Evolutionary conservation across 192 early-diverging fungal species (phyloP), one percentile per base, ranked within the genome.

Genomic region (Thamnidium elegans): DNA sequence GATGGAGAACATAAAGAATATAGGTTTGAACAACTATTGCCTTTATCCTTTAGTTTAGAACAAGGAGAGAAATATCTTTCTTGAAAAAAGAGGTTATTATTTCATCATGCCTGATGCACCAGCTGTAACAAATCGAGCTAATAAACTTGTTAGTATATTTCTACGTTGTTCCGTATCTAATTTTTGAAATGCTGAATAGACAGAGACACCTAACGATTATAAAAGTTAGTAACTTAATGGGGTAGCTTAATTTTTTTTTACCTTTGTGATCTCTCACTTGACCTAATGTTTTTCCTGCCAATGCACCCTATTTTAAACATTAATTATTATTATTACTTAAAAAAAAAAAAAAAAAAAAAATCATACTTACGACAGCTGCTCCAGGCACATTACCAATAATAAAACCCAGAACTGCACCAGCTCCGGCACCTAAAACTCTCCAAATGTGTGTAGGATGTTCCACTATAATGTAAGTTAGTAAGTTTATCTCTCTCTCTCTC

Each of bases 1-100:
- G 76, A 82, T 30, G 84, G 88, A 10, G 75, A 61, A 26, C 76
- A 78, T 52, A 78, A 79, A 65, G 63, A 70, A 42, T 77, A 78
- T 30, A 71, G 54, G 7, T 72, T 93, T 45, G 55, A 55, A 4
- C 80, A 87, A 55, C 70, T 93, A 31, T 68, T 93, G 9, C 90
- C 90, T 15, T 69, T 80, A 54, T 81, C 80, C n/a, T 94, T 94
- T 76, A 84, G 88, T 2, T 82, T 88, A 0, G 89, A 93, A n/a
- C 50, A 72, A 39, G 50, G 46, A 6, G 46, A 58, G 19, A 50
- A 58, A 21, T 65, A 48, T 5, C 26, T 26, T 15, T 48, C 46
- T 48, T 48, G 14, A 15, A 48, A 48, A 48, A 48, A 39, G 1
- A 9, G 1, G 7, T 39, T 1, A 3, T 48, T 43, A 68, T 68